Conservation (phyloP, 139 green algal genomes). For the Chlamydomonas asymmetrica region DNA sequence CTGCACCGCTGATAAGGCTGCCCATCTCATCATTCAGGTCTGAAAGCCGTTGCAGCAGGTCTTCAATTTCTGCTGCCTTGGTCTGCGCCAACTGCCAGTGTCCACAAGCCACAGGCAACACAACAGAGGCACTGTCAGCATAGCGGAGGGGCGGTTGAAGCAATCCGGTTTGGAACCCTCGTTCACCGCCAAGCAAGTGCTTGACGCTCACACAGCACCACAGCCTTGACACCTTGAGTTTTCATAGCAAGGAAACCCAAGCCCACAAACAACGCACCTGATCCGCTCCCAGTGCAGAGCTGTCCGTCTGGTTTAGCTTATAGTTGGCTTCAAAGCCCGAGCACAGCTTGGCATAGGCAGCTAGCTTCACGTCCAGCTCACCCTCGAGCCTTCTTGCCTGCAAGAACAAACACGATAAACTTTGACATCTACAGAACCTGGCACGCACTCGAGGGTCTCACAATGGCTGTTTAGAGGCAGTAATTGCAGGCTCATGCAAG, state of each 20-base stretch:
- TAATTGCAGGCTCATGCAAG: background rate
- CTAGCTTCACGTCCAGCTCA: slow-evolving; percentile 91
- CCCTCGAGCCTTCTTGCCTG: slow-evolving; percentile 89
- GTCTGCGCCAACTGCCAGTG: slow-evolving; percentile 62
- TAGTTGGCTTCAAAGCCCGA: slow-evolving; percentile 74
- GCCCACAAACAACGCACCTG: slow-evolving; percentile 35
- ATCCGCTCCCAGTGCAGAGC: slow-evolving; percentile 38
- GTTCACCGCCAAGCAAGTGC: background rate
- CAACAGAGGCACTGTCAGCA: background rate
- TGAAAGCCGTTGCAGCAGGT: slow-evolving; percentile 71
- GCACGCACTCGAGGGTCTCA: background rate
- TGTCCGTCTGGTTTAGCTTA: slow-evolving; percentile 33
- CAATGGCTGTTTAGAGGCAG: background rate
- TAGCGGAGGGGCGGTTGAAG: background rate
- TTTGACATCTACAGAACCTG: slow-evolving; percentile 2
- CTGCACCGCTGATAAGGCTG: slow-evolving; percentile 50
- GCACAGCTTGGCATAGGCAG: slow-evolving; percentile 84
- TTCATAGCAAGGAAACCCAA: background rate
- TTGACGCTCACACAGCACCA: background rate
- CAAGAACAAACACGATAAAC: background rate
- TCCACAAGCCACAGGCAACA: too few species aligned
- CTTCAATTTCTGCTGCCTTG: slow-evolving; percentile 78
- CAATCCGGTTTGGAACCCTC: background rate
- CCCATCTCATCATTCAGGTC: slow-evolving; percentile 85
- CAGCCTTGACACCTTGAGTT: too few species aligned